Evolutionary conservation across 1,139 yeast species (phyloP).

Genomic region (Geotrichum reessii): DNA sequence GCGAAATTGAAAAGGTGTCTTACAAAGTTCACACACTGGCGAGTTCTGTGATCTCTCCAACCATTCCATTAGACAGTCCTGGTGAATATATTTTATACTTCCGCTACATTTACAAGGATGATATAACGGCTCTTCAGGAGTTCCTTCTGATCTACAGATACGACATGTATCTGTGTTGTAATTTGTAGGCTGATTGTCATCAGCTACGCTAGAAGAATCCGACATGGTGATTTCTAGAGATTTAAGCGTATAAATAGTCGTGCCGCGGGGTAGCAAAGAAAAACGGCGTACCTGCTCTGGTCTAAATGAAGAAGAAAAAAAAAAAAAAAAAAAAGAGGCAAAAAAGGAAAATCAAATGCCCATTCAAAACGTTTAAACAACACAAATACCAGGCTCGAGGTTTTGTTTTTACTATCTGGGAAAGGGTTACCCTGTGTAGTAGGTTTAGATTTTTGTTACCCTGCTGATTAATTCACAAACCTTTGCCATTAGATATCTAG

Average conservation of each 20-base stretch:
- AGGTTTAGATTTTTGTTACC: neutral
- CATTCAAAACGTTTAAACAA: neutral
- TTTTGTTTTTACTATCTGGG: neutral
- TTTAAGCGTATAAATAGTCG: neutral
- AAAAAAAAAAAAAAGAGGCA: neutral
- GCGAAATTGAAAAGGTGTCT: slow-evolving; percentile 64
- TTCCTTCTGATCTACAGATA: slow-evolving; percentile 90
- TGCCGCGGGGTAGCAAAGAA: neutral
- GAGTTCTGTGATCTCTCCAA: slow-evolving; percentile 56
- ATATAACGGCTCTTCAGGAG: slow-evolving; percentile 68
- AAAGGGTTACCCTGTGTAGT: neutral
- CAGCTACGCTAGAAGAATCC: slow-evolving; percentile 5
- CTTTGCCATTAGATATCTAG: neutral
- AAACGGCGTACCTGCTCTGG: neutral
- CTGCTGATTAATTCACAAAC: neutral
- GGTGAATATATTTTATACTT: slow-evolving; percentile 87
- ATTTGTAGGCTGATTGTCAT: slow-evolving; percentile 1
- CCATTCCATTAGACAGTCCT: slow-evolving; percentile 90
- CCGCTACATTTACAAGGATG: slow-evolving; percentile 96
- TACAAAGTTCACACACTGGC: slow-evolving; percentile 83
- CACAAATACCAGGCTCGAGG: neutral
- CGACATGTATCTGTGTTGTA: slow-evolving; percentile 55
- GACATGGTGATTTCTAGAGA: slow-evolving; percentile 1
- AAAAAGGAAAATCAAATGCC: neutral
- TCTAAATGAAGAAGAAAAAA: neutral